A percentile compares a stretch with the other conserved stretches of the same genome.
These are phyloP conservation scores for Furcasterigmium sp. DNA, from an alignment of 2,329 filamentous ascomycete species.

Conservation along the genomic window DNA sequence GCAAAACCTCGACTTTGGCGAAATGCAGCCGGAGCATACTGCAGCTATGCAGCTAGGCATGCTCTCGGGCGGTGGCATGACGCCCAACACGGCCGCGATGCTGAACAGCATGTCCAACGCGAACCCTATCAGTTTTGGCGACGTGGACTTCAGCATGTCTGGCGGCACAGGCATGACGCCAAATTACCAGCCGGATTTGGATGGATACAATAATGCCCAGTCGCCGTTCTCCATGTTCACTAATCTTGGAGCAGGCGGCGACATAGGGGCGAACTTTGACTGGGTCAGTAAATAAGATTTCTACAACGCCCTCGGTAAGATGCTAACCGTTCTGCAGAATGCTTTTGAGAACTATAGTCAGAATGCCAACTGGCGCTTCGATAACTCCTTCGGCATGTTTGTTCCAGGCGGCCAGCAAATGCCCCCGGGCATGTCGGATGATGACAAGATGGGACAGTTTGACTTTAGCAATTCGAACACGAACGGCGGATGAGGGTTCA, in stretches of 20 bases:
- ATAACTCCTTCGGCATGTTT: slow-evolving; percentile 49
- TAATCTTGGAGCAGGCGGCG: slow-evolving; percentile 26
- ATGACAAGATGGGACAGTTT: slow-evolving; percentile 9
- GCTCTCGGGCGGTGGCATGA: slow-evolving; percentile 29
- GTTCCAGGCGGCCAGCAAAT: slow-evolving; percentile 8
- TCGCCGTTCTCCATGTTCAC: slow-evolving; percentile 52
- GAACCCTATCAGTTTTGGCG: slow-evolving; percentile 35
- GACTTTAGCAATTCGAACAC: neutral
- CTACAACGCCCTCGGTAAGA: slow-evolving; percentile 3
- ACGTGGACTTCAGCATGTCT: slow-evolving; percentile 36
- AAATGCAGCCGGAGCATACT: slow-evolving; percentile 30
- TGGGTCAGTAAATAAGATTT: too few relatives aligned
- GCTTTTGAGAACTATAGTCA: slow-evolving; percentile 55
- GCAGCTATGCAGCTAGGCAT: slow-evolving; percentile 37
- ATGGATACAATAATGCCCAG: slow-evolving; percentile 24
- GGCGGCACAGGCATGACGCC: slow-evolving; percentile 25
- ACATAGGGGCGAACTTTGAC: slow-evolving; percentile 48
- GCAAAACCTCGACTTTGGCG: slow-evolving; percentile 1
- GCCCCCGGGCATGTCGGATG: slow-evolving; percentile 7
- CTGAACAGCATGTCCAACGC: slow-evolving; percentile 21
- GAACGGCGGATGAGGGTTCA: neutral
- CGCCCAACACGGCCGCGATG: slow-evolving; percentile 20
- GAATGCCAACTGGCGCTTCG: slow-evolving; percentile 45
- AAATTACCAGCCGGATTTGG: slow-evolving; percentile 29
- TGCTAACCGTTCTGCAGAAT: slow-evolving; percentile 33